Evolutionary conservation across 2,329 filamentous ascomycete genomes (phyloP), one percentile per base, ranked within the genome.

Genomic region (Pseudogymnoascus sp.): DNA sequence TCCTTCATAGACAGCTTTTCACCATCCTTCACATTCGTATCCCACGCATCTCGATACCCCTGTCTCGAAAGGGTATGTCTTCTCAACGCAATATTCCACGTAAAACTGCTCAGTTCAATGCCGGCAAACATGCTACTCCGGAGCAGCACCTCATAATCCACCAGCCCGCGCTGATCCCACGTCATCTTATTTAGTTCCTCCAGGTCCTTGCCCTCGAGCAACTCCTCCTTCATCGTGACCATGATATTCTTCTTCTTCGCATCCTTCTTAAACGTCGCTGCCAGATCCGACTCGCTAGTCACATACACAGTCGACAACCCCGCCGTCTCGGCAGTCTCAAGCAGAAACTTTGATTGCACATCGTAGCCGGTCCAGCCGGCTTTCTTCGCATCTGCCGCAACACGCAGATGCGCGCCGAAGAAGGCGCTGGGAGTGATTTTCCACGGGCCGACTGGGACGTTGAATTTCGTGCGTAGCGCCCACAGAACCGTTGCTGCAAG

Each of bases 91-190:
- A 81, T 66, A 60, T 76, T 77, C 73, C 76, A 79, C 13, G 74
- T 72, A 61, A 80, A 78, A 65, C 71, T 75, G 64, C 77, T 79
- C 67, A 73, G 73, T n/a, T 74, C 72, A 7, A 75, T 70, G 0
- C 78, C 78, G 1, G 73, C 70, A 61, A 79, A 74, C 15, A 74
- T 67, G 31, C 72, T 73, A 9, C 75, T 73, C n/a, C 75, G 69
- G 59, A 76, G 69, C 67, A 80, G 68, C 5, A 81, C 72, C 68
- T 80, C 76, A 67, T 77, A 80, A 69, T 82, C 79, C 4, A 80
- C 74, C 36, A 80, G 68, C 1, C 73, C 74, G 39, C 75, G 74
- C 70, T 81, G 78, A 67, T 80, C 77, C 72, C 72, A 78, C 4
- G 69, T 74, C 48, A 81, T 65, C 12, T 58, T 48, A 6, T 72